These are phyloP conservation scores for Geosiphon pyriformis DNA, from an alignment of 192 early-diverging fungal species.

Conservation along the genomic window DNA sequence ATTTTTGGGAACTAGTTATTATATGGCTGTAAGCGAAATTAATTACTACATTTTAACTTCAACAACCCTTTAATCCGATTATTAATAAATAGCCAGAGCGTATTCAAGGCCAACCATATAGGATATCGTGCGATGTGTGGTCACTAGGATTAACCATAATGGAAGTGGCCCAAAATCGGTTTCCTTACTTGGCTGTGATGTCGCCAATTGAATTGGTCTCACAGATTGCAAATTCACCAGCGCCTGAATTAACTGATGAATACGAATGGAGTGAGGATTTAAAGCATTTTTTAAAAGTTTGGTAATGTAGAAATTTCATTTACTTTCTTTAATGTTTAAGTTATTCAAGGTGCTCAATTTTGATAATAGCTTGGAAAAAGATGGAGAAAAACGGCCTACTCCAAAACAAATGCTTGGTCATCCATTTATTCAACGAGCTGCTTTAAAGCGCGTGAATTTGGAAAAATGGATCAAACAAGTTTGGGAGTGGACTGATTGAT, in stretches of 20 bases:
- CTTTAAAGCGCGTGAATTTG: conserved; percentile 55
- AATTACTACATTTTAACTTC: conserved; percentile 1
- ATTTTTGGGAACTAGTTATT: conserved; percentile 95
- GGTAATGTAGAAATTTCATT: conserved; percentile 42
- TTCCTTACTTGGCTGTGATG: conserved; percentile 82
- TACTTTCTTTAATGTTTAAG: conserved; percentile 14
- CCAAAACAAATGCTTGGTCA: conserved; percentile 64
- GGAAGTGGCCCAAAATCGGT: conserved; percentile 87
- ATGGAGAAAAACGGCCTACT: conserved; percentile 59
- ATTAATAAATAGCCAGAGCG: conserved; percentile 75
- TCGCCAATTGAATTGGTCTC: conserved; percentile 91
- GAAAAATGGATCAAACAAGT: conserved; percentile 67
- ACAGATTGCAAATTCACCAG: conserved; percentile 86
- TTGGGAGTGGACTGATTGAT: conserved; percentile 44
- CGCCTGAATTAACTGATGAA: conserved; percentile 68
- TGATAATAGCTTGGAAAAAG: conserved; percentile 63
- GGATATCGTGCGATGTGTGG: conserved; percentile 95
- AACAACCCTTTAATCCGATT: background rate
- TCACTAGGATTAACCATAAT: conserved; percentile 88
- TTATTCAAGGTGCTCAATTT: conserved; percentile 2
- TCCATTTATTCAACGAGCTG: conserved; percentile 61
- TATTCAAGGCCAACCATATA: conserved; percentile 84
- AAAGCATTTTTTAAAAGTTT: conserved; percentile 64
- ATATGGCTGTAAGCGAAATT: conserved; percentile 76
- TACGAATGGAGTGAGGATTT: conserved; percentile 55